Evolutionary conservation across 192 early-diverging fungal genomes (phyloP).

Genomic region (Coemansia sp.): DNA sequence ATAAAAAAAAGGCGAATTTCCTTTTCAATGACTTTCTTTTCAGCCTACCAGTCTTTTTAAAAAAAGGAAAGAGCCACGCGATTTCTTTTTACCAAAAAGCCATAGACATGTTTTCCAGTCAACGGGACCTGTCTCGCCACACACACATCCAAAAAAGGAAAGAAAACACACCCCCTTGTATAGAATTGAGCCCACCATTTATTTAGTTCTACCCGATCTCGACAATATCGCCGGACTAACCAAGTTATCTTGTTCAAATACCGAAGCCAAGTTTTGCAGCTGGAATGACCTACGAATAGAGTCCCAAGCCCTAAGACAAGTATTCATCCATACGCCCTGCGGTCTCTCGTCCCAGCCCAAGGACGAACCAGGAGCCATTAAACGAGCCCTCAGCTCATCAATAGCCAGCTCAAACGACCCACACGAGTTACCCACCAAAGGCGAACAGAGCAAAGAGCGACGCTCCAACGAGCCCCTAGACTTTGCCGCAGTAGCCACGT

Average conservation of each 20-base stretch:
- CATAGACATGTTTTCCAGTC: not conserved
- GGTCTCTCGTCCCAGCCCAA: conserved; percentile 6
- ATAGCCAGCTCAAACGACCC: conserved; percentile 14
- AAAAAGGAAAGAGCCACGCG: not conserved
- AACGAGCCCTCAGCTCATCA: not conserved
- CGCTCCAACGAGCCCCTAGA: not conserved
- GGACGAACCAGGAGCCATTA: not conserved
- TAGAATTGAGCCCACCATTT: not conserved
- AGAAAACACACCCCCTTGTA: not conserved
- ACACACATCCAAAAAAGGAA: not conserved
- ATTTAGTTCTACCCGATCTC: not conserved
- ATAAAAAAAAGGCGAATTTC: no score
- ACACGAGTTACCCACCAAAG: not conserved
- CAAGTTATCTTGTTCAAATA: not conserved
- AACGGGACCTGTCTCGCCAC: not conserved
- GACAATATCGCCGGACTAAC: not conserved
- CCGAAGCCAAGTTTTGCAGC: conserved; percentile 3
- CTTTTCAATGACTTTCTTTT: no score
- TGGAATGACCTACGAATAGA: conserved; percentile 42
- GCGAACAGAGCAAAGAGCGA: conserved; percentile 1
- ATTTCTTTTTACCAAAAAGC: not conserved
- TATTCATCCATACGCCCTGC: conserved; percentile 28
- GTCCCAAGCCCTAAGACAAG: conserved; percentile 38
- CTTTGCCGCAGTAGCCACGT: not conserved
- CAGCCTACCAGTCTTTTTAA: not conserved